phyloP scores from a whole-genome alignment of 495 filamentous ascomycete species.

The Aspergillus baeticus region DNA sequence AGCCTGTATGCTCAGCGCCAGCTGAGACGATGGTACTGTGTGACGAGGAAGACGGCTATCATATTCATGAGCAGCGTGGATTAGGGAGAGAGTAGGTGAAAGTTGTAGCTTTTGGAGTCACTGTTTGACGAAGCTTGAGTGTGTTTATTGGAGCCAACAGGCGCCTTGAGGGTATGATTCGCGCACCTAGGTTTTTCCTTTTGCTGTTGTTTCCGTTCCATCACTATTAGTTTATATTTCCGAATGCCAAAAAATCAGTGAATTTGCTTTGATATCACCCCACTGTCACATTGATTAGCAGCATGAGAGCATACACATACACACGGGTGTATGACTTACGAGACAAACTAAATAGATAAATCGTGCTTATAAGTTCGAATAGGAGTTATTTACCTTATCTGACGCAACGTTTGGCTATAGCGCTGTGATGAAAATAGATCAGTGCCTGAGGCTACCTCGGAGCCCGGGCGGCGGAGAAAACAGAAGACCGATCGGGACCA shows the following conservation, averaged over 20 bases:
- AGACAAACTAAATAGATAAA: too few relatives aligned
- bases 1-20: not conserved
- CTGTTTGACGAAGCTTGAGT: constrained; percentile 1
- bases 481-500: constrained; percentile 32
- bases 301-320: too few relatives aligned
- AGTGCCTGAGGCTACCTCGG: constrained; percentile 33
- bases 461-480: constrained; percentile 34
- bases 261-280: not conserved
- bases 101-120: not conserved
- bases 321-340: too few relatives aligned
- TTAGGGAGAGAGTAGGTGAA: not conserved
- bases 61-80: not conserved
- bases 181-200: constrained; percentile 3
- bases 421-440: not conserved
- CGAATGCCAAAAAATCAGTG: constrained; percentile 8
- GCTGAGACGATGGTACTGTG: not conserved
- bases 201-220: not conserved
- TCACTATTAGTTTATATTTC: constrained; percentile 9
- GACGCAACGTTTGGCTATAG: not conserved
- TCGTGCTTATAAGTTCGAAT: too few relatives aligned
- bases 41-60: constrained; percentile 6
- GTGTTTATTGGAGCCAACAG: constrained; percentile 5
- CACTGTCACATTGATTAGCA: not conserved
- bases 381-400: too few relatives aligned
- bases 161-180: not conserved